Evolutionary conservation across 2,329 filamentous ascomycete species (phyloP).

Genomic region (Dactylonectria macrodidyma): DNA sequence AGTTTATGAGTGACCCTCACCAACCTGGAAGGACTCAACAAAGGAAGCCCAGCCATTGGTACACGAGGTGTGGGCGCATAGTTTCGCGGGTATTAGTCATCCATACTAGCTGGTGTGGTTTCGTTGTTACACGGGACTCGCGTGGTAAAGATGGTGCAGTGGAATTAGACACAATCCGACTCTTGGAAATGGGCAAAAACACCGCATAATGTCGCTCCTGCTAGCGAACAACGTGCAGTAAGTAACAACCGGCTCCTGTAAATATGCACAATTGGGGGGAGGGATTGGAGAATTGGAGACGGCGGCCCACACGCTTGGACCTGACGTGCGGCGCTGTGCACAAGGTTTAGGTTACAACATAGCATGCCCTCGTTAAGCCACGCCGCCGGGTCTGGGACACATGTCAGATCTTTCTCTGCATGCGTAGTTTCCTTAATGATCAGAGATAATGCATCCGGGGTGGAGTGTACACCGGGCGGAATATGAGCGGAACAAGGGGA

Average conservation of each 20-base stretch:
- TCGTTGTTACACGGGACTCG: conserved; percentile 4
- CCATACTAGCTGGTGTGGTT: conserved; percentile 4
- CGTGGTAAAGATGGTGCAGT: background rate
- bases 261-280: background rate
- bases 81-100: conserved; percentile 25
- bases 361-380: background rate
- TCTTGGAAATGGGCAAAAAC: background rate
- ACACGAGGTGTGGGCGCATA: conserved; percentile 21
- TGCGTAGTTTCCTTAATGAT: conserved; percentile 10
- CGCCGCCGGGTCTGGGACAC: background rate
- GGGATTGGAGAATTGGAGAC: conserved; percentile 9
- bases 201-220: background rate
- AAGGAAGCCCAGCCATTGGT: conserved; percentile 6
- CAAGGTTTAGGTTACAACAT: background rate
- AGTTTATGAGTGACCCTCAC: conserved; percentile 13
- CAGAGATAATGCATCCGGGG: conserved; percentile 12
- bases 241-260: background rate
- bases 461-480: conserved; percentile 11
- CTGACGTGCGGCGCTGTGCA: background rate
- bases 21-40: conserved; percentile 4
- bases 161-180: background rate
- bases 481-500: conserved; percentile 13
- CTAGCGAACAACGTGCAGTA: background rate
- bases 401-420: conserved; percentile 3
- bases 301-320: conserved; percentile 2